Base-by-base conservation (phyloP, 192 early-diverging fungal genomes). In the Podila epigama region DNA sequence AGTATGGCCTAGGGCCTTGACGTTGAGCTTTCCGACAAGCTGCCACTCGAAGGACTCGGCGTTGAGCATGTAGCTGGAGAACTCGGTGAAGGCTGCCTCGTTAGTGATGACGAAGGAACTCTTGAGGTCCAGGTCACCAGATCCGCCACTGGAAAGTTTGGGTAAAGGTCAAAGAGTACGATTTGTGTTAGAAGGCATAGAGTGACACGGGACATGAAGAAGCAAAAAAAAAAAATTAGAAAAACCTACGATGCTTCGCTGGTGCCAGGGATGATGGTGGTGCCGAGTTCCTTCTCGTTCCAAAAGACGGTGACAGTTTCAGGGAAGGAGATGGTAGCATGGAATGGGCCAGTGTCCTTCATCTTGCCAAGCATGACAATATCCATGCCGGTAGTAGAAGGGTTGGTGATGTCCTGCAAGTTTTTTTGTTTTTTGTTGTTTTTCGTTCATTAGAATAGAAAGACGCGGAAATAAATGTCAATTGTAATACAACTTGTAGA, bases 21-120 rank as follows among this genome's bases (percentile, higher is more conserved):
- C 69, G 22, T 68, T 52, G 25, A 65, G 44, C 3, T 57, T 31
- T 53, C 80, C 75, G 56, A 73, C 59, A 41, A 84, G 32, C 33
- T 79, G 63, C 83, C 83, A 84, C 0, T 48, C 60, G 40, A 84
- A 82, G n/a, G 29, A 51, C 36, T 81, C 56, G 9, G 55, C 25
- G 50, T 66, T 65, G 57, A 85, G 60, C 82, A 85, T 80, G 29
- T 68, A 67, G 61, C 75, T 71, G n/a, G 81, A 60, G 34, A 86
- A 86, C 10, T 50, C 27, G 7, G 60, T 63, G 63, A 86, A 82
- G 28, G 66, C 66, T 48, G 28, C 44, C 8, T 60, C 39, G 34
- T 86, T 73, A 29, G 56, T 36, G 39, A 86, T 66, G 18, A 64
- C 35, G 58, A 84, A 82, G 5, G 42, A 37, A 25, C 52, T 54